These are phyloP conservation scores for Xerocomellus dryophilus DNA, from an alignment of 768 basidiomycete species.

Conservation along the genomic window DNA sequence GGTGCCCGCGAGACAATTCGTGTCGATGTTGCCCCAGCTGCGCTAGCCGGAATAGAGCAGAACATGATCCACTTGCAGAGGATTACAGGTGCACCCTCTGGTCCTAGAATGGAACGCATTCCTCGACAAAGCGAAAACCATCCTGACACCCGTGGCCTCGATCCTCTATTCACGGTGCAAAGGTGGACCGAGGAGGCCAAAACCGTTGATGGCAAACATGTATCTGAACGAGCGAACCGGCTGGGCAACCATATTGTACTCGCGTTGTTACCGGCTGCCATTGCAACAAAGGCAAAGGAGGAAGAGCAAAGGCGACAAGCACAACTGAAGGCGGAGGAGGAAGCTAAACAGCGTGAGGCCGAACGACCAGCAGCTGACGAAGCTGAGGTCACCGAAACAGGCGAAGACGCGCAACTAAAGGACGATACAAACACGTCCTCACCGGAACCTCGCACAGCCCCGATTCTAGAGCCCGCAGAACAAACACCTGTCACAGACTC, in stretches of 20 bases:
- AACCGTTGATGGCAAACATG: conserved; percentile 73
- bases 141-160: conserved; percentile 47
- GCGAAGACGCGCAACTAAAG: conserved; percentile 10
- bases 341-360: conserved; percentile 37
- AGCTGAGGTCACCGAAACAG: conserved; percentile 34
- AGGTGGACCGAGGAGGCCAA: conserved; percentile 90
- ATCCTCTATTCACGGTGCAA: conserved; percentile 76
- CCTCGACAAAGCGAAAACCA: conserved; percentile 49
- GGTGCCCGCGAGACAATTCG: conserved; percentile 65
- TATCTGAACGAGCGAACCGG: conserved; percentile 61
- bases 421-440: conserved; percentile 15
- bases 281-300: conserved; percentile 51
- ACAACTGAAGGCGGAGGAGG: conserved; percentile 55
- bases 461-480: conserved; percentile 15
- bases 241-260: conserved; percentile 70
- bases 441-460: conserved; percentile 3
- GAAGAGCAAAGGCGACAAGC: conserved; percentile 39
- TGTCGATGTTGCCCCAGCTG: conserved; percentile 69
- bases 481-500: conserved; percentile 33
- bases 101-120: conserved; percentile 60
- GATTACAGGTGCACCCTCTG: conserved; percentile 45
- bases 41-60: conserved; percentile 59
- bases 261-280: conserved; percentile 75
- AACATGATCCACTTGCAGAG: conserved; percentile 48
- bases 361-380: conserved; percentile 31